Conservation (phyloP, 1,284 basidiomycete species). For the Boletus sp. region DNA sequence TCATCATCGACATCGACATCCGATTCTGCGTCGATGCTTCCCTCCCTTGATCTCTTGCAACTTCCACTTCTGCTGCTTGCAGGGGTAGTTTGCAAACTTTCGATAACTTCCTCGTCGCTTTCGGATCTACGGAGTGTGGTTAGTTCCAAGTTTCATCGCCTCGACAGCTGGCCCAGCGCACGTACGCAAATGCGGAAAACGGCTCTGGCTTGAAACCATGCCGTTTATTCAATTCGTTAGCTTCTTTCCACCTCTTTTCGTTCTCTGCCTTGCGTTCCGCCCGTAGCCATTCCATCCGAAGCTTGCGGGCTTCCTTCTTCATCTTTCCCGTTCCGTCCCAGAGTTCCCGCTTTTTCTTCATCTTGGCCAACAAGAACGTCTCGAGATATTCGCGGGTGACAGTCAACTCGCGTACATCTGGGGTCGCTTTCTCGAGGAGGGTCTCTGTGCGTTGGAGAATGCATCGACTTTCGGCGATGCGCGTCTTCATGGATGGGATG, state of each 20-base stretch:
- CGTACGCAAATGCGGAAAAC: constrained; percentile 23
- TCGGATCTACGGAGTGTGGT: constrained; percentile 17
- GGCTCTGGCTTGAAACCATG: constrained; percentile 16
- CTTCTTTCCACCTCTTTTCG: constrained; percentile 22
- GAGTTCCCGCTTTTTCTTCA: constrained; percentile 30
- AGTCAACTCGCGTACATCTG: constrained; percentile 22
- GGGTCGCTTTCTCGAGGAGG: constrained; percentile 15
- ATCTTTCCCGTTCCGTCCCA: constrained; percentile 35
- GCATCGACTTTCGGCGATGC: constrained; percentile 20
- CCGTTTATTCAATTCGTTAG: constrained; percentile 13
- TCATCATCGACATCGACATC: neutral
- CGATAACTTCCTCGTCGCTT: constrained; percentile 26
- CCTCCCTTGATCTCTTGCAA: constrained; percentile 17
- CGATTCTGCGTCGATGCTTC: neutral
- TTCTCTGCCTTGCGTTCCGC: constrained; percentile 23
- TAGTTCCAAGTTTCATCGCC: neutral
- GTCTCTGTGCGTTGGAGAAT: constrained; percentile 20
- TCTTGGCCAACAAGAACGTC: constrained; percentile 22
- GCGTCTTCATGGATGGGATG: constrained; percentile 21
- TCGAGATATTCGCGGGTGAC: constrained; percentile 31
- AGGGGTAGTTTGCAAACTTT: constrained; percentile 29
- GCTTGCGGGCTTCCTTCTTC: constrained; percentile 32
- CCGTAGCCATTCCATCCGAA: constrained; percentile 37
- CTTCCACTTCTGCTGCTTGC: constrained; percentile 17
- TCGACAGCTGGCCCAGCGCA: neutral